Conservation (phyloP, 2,329 filamentous ascomycete genomes). For the Penicillium psychrosexuale region DNA sequence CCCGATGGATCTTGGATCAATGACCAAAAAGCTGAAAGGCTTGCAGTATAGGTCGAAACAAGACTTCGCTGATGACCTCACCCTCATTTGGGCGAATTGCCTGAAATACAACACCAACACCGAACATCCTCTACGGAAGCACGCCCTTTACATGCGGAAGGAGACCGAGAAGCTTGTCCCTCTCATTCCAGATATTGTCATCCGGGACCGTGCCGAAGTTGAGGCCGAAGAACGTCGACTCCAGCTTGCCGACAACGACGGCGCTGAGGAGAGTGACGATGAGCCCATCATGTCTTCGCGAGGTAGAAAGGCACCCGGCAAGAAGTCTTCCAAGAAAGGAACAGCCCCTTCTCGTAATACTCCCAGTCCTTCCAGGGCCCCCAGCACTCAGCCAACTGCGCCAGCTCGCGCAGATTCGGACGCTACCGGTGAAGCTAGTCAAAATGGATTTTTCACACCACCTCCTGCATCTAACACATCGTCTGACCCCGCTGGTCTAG, state of each 20-base stretch:
- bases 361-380: constrained; percentile 64
- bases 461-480: constrained; percentile 76
- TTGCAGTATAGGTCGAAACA: constrained; percentile 81
- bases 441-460: constrained; percentile 82
- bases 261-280: constrained; percentile 87
- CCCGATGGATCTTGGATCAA: constrained; percentile 94
- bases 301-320: constrained; percentile 78
- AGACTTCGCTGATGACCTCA: constrained; percentile 90
- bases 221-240: constrained; percentile 80
- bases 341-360: constrained; percentile 65
- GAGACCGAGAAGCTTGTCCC: constrained; percentile 96
- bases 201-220: constrained; percentile 88
- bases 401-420: constrained; percentile 69
- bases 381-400: constrained; percentile 49
- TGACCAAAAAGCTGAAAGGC: constrained; percentile 95
- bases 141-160: constrained; percentile 94
- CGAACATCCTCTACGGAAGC: constrained; percentile 80
- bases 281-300: constrained; percentile 98
- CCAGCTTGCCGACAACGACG: constrained; percentile 77
- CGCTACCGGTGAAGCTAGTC: constrained; percentile 65
- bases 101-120: constrained; percentile 92
- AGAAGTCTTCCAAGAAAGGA: constrained; percentile 68
- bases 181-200: constrained; percentile 86
- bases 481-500: constrained; percentile 65
- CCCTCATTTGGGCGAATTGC: constrained; percentile 96